Evolutionary conservation across 768 basidiomycete species (phyloP).

Genomic region (Rhizopogon vulgaris): DNA sequence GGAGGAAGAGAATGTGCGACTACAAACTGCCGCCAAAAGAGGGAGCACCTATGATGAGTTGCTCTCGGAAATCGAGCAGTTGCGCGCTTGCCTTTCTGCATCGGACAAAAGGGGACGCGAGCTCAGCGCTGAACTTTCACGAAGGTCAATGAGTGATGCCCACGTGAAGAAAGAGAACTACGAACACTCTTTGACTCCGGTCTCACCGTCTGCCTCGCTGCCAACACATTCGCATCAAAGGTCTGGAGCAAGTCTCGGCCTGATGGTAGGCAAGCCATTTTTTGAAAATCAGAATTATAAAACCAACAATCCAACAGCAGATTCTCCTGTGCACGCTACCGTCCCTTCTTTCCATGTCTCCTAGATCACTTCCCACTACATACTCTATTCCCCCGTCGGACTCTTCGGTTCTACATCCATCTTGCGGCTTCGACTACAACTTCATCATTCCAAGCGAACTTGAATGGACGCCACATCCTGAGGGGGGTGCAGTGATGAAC

Average conservation of each 20-base stretch:
- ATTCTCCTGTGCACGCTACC: conserved; percentile 76
- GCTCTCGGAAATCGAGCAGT: conserved; percentile 56
- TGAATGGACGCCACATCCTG: conserved; percentile 43
- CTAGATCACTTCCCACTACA: conserved; percentile 49
- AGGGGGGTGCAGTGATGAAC: conserved; percentile 38
- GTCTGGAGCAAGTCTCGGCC: conserved; percentile 59
- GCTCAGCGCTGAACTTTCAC: conserved; percentile 56
- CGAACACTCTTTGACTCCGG: conserved; percentile 45
- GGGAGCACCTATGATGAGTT: conserved; percentile 35
- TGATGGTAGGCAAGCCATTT: conserved; percentile 50
- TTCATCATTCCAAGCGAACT: conserved; percentile 45
- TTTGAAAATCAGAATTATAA: conserved; percentile 3
- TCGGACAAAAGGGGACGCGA: conserved; percentile 63
- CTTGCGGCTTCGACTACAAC: conserved; percentile 39
- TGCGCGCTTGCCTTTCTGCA: conserved; percentile 58
- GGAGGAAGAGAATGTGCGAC: conserved; percentile 77
- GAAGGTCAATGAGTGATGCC: conserved; percentile 25
- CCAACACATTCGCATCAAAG: conserved; percentile 40
- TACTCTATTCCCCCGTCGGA: conserved; percentile 48
- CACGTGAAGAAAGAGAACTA: conserved; percentile 54
- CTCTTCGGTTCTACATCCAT: conserved; percentile 26
- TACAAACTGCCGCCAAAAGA: conserved; percentile 52
- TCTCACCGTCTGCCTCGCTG: conserved; percentile 31
- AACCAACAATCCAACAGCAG: conserved; percentile 33
- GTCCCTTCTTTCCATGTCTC: conserved; percentile 61